phyloP scores from a whole-genome alignment of 2,329 filamentous ascomycete genomes.

The Atkinsonella hypoxylon region DNA sequence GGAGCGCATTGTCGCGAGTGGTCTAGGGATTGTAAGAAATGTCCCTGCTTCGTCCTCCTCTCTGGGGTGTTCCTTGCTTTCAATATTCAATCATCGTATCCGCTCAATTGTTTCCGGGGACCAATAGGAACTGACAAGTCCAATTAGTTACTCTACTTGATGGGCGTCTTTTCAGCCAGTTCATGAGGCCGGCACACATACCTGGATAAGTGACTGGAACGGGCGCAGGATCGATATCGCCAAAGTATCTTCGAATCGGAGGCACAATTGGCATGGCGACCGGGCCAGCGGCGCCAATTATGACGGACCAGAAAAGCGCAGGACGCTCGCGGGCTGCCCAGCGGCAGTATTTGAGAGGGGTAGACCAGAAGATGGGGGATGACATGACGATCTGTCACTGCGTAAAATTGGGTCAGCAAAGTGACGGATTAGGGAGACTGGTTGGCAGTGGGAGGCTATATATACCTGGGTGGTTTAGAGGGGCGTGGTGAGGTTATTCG shows the following conservation, averaged over 20 bases:
- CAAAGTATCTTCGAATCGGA: slow-evolving; percentile 58
- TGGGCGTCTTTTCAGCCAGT: background rate
- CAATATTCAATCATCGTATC: slow-evolving; percentile 43
- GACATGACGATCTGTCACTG: slow-evolving; percentile 38
- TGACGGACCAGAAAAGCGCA: slow-evolving; percentile 77
- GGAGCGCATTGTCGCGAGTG: background rate
- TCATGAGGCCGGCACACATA: slow-evolving; percentile 35
- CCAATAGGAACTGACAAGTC: slow-evolving; percentile 38
- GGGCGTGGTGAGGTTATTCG: background rate
- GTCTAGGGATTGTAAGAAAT: background rate
- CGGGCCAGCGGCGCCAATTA: slow-evolving; percentile 64
- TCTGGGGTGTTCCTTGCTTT: too few species aligned
- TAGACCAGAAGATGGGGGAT: slow-evolving; percentile 68
- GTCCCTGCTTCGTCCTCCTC: too few species aligned
- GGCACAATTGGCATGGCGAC: slow-evolving; percentile 58
- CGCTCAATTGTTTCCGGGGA: slow-evolving; percentile 46
- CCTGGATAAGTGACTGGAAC: slow-evolving; percentile 89
- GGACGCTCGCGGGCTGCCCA: slow-evolving; percentile 85
- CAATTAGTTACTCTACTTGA: background rate
- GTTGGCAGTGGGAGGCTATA: background rate
- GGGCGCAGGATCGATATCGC: slow-evolving; percentile 57
- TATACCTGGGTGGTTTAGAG: background rate
- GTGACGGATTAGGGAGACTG: background rate
- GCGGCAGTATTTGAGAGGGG: slow-evolving; percentile 71
- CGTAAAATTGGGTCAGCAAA: background rate